Conservation (phyloP, 2,329 filamentous ascomycete genomes). For the Colletotrichum magnum region DNA sequence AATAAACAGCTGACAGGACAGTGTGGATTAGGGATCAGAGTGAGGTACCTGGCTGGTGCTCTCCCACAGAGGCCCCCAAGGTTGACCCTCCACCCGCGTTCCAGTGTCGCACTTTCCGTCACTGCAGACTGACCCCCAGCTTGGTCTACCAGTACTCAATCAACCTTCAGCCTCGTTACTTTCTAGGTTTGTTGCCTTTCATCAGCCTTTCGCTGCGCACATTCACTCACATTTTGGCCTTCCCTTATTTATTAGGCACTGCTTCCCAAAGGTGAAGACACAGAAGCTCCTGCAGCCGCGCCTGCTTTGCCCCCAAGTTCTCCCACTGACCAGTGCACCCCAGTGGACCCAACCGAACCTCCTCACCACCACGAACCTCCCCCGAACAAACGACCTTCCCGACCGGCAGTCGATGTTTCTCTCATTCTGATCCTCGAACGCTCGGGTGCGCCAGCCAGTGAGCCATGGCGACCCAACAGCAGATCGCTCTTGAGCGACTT, state of each 20-base stretch:
- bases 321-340: not conserved
- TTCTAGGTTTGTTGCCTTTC: not conserved
- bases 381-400: not conserved
- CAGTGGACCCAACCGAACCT: conserved; percentile 1
- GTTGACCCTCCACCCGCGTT: conserved; percentile 29
- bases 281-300: not conserved
- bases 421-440: conserved; percentile 25
- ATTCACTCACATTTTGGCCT: not conserved
- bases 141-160: conserved; percentile 6
- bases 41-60: conserved; percentile 14
- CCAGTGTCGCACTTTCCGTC: conserved; percentile 38
- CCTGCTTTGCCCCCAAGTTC: not conserved
- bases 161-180: conserved; percentile 31
- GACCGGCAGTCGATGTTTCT: conserved; percentile 37
- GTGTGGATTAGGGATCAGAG: not conserved
- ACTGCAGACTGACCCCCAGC: conserved; percentile 31
- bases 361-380: conserved; percentile 1
- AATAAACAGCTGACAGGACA: not conserved
- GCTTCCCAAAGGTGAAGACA: too few species aligned
- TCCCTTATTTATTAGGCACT: not conserved
- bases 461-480: conserved; percentile 60
- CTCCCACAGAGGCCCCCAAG: not conserved
- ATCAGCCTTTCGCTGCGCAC: conserved; percentile 11
- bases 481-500: conserved; percentile 68
- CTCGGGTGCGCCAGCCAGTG: conserved; percentile 43